A percentile compares a stretch with the other conserved stretches of the same genome.
Conservation (phyloP, 2,329 filamentous ascomycete species). For the Chrysosporium keratinophilum region DNA sequence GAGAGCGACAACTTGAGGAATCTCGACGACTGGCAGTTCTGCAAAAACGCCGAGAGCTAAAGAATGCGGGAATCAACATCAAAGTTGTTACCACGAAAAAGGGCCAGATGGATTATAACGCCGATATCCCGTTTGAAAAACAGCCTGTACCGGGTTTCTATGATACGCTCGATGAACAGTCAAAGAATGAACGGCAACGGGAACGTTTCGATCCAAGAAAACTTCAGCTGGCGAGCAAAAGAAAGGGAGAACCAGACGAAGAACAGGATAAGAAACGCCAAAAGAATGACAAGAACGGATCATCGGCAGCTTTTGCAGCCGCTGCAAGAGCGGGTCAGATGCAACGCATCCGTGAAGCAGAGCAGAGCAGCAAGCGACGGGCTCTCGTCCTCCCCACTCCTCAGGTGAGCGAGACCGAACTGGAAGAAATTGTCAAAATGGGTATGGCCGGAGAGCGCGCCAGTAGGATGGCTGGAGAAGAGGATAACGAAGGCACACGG, state of each 20-base stretch:
- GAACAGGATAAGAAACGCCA: conserved; percentile 68
- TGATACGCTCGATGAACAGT: conserved; percentile 75
- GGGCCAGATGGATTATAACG: conserved; percentile 99
- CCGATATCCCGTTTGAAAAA: conserved; percentile 96
- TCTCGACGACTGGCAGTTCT: conserved; percentile 78
- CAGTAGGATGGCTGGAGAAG: conserved; percentile 59
- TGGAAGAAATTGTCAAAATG: conserved; percentile 99
- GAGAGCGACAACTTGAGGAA: conserved; percentile 91
- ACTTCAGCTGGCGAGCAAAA: conserved; percentile 77
- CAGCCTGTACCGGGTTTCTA: conserved; percentile 81
- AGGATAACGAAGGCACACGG: conserved; percentile 74
- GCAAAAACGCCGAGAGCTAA: conserved; percentile 91
- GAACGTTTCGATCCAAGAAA: conserved; percentile 85
- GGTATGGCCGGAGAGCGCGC: conserved; percentile 86
- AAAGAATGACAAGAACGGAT: conserved; percentile 75
- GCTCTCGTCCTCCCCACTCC: conserved; percentile 74
- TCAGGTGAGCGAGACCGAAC: conserved; percentile 82
- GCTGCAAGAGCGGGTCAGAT: conserved; percentile 87
- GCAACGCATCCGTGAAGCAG: conserved; percentile 89
- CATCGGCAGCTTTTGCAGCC: conserved; percentile 70
- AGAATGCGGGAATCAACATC: conserved; percentile 96
- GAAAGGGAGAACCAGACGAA: conserved; percentile 84
- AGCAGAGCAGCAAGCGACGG: conserved; percentile 88
- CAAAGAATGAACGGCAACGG: conserved; percentile 70
- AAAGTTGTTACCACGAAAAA: conserved; percentile 85